Conservation (phyloP, 2,329 filamentous ascomycete genomes). For the Trichoderma afroharzianum region DNA sequence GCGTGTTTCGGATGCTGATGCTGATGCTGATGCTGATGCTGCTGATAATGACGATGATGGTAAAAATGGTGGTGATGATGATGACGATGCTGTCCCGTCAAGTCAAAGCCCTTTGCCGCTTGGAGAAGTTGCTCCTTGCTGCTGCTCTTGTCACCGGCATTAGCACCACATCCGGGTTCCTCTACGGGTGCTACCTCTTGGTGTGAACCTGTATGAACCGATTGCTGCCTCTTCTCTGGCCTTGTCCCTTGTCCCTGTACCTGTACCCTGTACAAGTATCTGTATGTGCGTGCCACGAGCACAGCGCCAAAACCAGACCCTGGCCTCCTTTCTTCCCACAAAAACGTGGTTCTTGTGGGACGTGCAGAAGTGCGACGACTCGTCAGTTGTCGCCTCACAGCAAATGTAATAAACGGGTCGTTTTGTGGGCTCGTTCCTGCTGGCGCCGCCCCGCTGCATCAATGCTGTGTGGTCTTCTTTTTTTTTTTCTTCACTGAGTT, state of each 20-base stretch:
- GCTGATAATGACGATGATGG: background rate
- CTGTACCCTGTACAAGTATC: background rate
- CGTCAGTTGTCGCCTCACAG: background rate
- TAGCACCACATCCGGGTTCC: background rate
- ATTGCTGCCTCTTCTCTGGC: background rate
- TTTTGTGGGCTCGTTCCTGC: background rate
- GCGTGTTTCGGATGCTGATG: background rate
- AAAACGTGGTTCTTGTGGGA: background rate
- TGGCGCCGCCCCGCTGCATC: background rate
- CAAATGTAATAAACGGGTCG: slow-evolving; percentile 15
- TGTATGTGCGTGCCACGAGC: background rate
- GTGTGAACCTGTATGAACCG: background rate
- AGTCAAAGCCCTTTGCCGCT: background rate
- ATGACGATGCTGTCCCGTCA: background rate
- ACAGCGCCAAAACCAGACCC: background rate
- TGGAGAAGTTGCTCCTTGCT: background rate
- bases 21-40: background rate
- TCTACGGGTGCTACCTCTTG: background rate
- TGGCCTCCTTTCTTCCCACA: background rate
- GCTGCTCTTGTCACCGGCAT: background rate
- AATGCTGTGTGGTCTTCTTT: background rate
- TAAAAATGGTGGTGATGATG: background rate
- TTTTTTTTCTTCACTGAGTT: background rate
- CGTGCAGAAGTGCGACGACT: background rate
- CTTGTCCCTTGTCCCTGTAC: background rate